Percentiles rank a stretch among this genome's conserved stretches.
phyloP scores from a whole-genome alignment of 1,139 yeast genomes.

The Scheffersomyces titani region DNA sequence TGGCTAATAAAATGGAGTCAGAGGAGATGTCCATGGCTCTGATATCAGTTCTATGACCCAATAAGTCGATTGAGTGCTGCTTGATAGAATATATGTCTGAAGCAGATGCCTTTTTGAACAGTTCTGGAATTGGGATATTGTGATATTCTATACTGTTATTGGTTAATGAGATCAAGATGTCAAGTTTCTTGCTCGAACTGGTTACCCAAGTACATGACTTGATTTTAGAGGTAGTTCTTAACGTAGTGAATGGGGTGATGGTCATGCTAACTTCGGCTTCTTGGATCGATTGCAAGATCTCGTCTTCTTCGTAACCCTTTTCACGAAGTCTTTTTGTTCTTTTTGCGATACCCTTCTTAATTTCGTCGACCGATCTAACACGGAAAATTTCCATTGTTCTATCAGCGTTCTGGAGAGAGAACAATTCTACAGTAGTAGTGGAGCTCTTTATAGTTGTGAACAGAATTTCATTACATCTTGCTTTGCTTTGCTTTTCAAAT shows the following conservation, averaged over 20 bases:
- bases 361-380: conserved; percentile 75
- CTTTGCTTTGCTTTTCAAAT: conserved; percentile 76
- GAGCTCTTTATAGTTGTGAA: conserved; percentile 46
- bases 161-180: conserved; percentile 62
- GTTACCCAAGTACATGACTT: conserved; percentile 58
- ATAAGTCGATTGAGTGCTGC: conserved; percentile 61
- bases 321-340: conserved; percentile 79
- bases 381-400: conserved; percentile 81
- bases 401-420: conserved; percentile 77
- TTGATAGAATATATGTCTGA: conserved; percentile 33
- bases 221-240: conserved; percentile 59
- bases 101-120: conserved; percentile 46
- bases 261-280: conserved; percentile 60
- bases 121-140: conserved; percentile 52
- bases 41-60: conserved; percentile 89
- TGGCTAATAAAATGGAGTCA: conserved; percentile 77
- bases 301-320: conserved; percentile 64
- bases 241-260: conserved; percentile 62
- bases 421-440: conserved; percentile 37
- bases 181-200: conserved; percentile 48
- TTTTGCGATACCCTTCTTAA: conserved; percentile 73
- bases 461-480: conserved; percentile 65
- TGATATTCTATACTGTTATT: conserved; percentile 78
- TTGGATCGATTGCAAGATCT: conserved; percentile 53
- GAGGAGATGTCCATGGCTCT: conserved; percentile 81